Percentiles rank a stretch among this genome's conserved stretches.
phyloP scores from a whole-genome alignment of 306 rosid species.

The Fragaria iinumae region DNA sequence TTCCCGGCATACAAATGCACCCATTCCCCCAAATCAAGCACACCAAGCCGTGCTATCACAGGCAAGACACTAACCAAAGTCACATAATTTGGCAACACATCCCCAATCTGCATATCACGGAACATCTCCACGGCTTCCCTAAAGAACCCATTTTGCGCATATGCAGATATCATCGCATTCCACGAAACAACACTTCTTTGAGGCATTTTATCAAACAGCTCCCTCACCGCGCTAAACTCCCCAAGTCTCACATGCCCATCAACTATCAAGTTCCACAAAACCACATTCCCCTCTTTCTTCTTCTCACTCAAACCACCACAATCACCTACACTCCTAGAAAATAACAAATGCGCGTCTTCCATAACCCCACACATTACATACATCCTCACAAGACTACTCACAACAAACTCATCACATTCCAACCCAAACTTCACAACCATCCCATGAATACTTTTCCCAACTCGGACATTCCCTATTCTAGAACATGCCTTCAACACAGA shows the following conservation, averaged over 20 bases:
- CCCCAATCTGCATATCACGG: constrained; percentile 52
- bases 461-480: constrained; percentile 34
- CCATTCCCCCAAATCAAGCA: constrained; percentile 74
- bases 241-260: constrained; percentile 63
- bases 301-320: constrained; percentile 28
- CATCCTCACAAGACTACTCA: constrained; percentile 65
- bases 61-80: constrained; percentile 72
- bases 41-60: constrained; percentile 64
- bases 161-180: constrained; percentile 73
- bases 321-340: constrained; percentile 38
- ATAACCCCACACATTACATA: constrained; percentile 60
- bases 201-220: constrained; percentile 30
- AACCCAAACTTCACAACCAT: constrained; percentile 62
- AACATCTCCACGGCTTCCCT: constrained; percentile 59
- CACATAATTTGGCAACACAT: constrained; percentile 54
- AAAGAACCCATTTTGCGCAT: constrained; percentile 61
- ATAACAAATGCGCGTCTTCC: constrained; percentile 56
- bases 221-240: constrained; percentile 39
- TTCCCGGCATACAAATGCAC: constrained; percentile 61
- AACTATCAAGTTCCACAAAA: constrained; percentile 67
- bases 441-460: constrained; percentile 73
- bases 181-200: constrained; percentile 72
- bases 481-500: constrained; percentile 73
- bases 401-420: constrained; percentile 55
- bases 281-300: constrained; percentile 57